A percentile compares a stretch with the other conserved stretches of the same genome.
Evolutionary conservation across 129 eudicot genomes (phyloP).

Genomic region (Scalesia atractyloides): DNA sequence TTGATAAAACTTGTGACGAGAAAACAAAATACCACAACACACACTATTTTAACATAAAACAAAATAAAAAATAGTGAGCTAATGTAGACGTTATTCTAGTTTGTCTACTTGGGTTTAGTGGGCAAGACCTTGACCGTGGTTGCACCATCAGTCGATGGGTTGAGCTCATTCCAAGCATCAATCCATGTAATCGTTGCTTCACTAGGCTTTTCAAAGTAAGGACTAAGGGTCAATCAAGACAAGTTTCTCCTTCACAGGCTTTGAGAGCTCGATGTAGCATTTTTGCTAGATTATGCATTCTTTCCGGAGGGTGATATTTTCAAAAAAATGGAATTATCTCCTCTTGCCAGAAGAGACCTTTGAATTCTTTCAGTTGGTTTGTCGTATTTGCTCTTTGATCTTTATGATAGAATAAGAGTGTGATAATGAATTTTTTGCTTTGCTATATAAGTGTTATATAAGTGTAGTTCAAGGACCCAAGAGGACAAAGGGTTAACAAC

Average conservation of each 20-base stretch:
- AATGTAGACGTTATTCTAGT: not conserved
- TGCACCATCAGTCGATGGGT: conserved; percentile 29
- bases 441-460: no score
- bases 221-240: conserved; percentile 54
- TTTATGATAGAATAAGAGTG: no score
- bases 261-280: conserved; percentile 69
- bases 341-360: conserved; percentile 42
- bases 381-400: no score
- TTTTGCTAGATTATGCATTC: conserved; percentile 59
- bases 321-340: conserved; percentile 38
- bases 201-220: conserved; percentile 61
- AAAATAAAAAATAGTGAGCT: not conserved
- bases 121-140: conserved; percentile 13
- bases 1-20: conserved; percentile 15
- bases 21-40: not conserved
- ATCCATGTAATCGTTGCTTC: conserved; percentile 80
- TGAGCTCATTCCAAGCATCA: conserved; percentile 70
- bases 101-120: conserved; percentile 23
- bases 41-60: not conserved
- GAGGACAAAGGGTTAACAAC: no score
- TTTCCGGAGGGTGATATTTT: conserved; percentile 26
- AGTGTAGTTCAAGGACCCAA: no score
- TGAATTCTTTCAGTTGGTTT: conserved; percentile 36
- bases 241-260: conserved; percentile 66
- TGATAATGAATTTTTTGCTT: no score